These are phyloP conservation scores for Huntiella abstrusa DNA, from an alignment of 2,329 filamentous ascomycete species.

Conservation along the genomic window DNA sequence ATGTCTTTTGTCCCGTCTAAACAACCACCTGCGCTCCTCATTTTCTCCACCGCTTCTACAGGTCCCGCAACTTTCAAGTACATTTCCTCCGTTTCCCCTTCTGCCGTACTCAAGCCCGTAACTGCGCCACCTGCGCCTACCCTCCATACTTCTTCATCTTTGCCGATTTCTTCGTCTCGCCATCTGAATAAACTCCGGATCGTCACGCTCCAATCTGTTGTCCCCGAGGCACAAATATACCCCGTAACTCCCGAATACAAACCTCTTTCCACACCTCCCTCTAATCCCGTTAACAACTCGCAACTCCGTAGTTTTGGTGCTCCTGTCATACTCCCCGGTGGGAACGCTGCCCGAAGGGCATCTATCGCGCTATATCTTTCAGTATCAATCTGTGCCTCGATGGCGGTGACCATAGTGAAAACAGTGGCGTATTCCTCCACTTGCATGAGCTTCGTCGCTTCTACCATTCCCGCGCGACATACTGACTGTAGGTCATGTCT, in stretches of 20 bases:
- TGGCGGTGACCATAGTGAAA: constrained; percentile 77
- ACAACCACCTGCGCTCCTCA: neutral
- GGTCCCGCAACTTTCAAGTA: constrained; percentile 48
- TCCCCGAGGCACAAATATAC: constrained; percentile 71
- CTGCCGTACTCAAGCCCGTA: constrained; percentile 61
- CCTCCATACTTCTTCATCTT: constrained; percentile 45
- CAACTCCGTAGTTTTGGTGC: constrained; percentile 88
- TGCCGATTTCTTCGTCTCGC: constrained; percentile 34
- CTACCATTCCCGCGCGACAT: constrained; percentile 53
- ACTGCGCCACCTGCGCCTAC: constrained; percentile 83
- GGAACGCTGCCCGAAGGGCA: constrained; percentile 58
- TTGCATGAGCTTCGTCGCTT: constrained; percentile 59
- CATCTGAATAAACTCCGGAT: constrained; percentile 67
- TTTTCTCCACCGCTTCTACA: constrained; percentile 28
- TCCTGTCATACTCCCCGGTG: constrained; percentile 90
- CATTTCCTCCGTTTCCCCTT: constrained; percentile 86
- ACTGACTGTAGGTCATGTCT: constrained; percentile 81
- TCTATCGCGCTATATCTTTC: constrained; percentile 43
- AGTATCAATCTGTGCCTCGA: constrained; percentile 39
- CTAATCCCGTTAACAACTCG: constrained; percentile 56
- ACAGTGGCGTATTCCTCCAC: constrained; percentile 86
- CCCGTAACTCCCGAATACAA: constrained; percentile 81
- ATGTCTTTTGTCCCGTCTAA: neutral
- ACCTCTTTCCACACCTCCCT: constrained; percentile 42
- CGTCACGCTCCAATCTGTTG: constrained; percentile 78